Conservation (phyloP, 2,329 filamentous ascomycete species). For the Microdochium bolleyi region DNA sequence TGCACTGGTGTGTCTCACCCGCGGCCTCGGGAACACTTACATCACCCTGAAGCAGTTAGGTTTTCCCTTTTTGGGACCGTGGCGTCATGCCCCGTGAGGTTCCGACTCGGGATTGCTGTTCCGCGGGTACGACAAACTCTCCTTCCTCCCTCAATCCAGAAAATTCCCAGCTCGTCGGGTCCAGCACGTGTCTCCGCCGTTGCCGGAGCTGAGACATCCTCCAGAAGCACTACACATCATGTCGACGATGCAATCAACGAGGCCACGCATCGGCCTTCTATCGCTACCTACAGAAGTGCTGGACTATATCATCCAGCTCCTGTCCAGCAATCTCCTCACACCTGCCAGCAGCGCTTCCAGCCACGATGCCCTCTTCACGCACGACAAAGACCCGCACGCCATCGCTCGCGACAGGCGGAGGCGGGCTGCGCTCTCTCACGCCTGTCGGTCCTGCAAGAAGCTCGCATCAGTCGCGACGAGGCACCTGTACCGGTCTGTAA, state of each 20-base stretch:
- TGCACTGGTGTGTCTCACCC: not conserved
- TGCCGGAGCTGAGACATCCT: not conserved
- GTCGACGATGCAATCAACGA: not conserved
- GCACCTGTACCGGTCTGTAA: not conserved
- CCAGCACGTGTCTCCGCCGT: not conserved
- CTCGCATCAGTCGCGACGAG: not conserved
- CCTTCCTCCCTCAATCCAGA: not conserved
- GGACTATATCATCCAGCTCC: not conserved
- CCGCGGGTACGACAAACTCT: not conserved
- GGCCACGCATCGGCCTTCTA: not conserved
- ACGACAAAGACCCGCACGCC: not conserved
- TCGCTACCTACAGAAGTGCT: not conserved
- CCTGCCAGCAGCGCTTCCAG: not conserved
- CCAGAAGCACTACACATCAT: not conserved
- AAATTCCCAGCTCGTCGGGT: too few relatives aligned
- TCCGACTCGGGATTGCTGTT: not conserved
- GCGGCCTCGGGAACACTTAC: too few relatives aligned
- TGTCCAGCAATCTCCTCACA: not conserved
- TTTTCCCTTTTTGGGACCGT: too few relatives aligned
- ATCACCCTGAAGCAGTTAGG: too few relatives aligned
- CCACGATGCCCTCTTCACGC: not conserved
- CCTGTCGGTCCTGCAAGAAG: not conserved
- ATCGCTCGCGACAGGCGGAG: not conserved
- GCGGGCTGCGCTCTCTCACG: not conserved
- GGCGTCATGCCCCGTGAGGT: not conserved